Evolutionary conservation across 2,329 filamentous ascomycete species (phyloP).

Genomic region (Colletotrichum incanum): DNA sequence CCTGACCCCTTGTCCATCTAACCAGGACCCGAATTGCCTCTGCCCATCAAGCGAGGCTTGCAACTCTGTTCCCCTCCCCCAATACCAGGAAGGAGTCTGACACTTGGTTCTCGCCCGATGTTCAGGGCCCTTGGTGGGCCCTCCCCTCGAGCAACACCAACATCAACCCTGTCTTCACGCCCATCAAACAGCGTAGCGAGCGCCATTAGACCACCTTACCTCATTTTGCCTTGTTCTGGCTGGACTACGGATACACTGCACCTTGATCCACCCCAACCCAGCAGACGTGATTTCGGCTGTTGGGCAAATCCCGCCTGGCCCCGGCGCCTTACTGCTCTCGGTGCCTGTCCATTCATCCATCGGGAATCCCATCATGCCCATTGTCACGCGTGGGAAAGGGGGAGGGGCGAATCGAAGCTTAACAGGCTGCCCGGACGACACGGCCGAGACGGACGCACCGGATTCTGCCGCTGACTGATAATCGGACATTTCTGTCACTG

Average conservation of each 20-base stretch:
- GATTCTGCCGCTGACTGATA: slow-evolving; percentile 29
- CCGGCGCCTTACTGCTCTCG: slow-evolving; percentile 32
- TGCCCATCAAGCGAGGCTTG: slow-evolving; percentile 8
- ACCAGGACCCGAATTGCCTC: slow-evolving; percentile 29
- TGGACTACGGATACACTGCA: neutral
- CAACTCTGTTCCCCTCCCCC: neutral
- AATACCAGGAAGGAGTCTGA: neutral
- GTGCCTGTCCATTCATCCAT: slow-evolving; percentile 2
- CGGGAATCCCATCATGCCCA: neutral
- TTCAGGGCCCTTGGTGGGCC: slow-evolving; percentile 16
- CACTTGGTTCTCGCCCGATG: slow-evolving; percentile 17
- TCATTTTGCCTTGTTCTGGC: slow-evolving; percentile 12
- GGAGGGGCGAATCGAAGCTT: slow-evolving; percentile 10
- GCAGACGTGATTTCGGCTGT: slow-evolving; percentile 28
- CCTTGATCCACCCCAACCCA: slow-evolving; percentile 23
- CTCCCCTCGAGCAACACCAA: neutral
- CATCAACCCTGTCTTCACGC: slow-evolving; percentile 16
- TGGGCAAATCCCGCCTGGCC: slow-evolving; percentile 33
- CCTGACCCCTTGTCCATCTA: neutral
- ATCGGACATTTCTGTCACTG: slow-evolving; percentile 12
- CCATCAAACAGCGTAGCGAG: neutral
- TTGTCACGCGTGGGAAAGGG: slow-evolving; percentile 31
- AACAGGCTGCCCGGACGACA: slow-evolving; percentile 33
- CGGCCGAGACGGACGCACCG: slow-evolving; percentile 32
- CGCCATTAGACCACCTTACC: slow-evolving; percentile 4